Evolutionary conservation across 805 yeast species (phyloP).

Genomic region (Pichia exigua): DNA sequence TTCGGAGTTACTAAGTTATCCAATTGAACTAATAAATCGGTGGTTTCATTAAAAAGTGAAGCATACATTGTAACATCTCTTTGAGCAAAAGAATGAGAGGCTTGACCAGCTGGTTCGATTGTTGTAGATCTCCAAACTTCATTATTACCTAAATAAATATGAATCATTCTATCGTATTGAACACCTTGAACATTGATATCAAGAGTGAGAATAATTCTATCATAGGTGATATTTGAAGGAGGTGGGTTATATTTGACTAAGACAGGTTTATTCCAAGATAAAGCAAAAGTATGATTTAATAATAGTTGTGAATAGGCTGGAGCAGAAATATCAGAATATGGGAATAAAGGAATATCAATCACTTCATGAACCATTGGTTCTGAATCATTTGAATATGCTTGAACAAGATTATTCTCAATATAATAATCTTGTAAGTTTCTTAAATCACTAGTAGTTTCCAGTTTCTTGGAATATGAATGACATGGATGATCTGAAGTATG

Average conservation of each 20-base stretch:
- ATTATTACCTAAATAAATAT: slow-evolving; percentile 51
- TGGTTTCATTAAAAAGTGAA: slow-evolving; percentile 37
- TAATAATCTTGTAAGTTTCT: not conserved
- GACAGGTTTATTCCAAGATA: slow-evolving; percentile 55
- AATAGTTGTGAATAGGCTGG: slow-evolving; percentile 36
- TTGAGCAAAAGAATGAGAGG: slow-evolving; percentile 39
- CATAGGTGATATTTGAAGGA: slow-evolving; percentile 33
- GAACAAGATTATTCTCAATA: not conserved
- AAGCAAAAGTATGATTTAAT: slow-evolving; percentile 43
- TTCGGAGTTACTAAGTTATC: slow-evolving; percentile 52
- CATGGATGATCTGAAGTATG: not conserved
- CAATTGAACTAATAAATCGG: slow-evolving; percentile 47
- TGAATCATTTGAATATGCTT: not conserved
- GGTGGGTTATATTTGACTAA: slow-evolving; percentile 37
- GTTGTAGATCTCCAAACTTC: slow-evolving; percentile 84
- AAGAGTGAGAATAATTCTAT: slow-evolving; percentile 46
- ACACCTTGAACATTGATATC: slow-evolving; percentile 48
- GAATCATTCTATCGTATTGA: slow-evolving; percentile 60
- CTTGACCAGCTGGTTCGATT: slow-evolving; percentile 59
- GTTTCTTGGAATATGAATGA: not conserved
- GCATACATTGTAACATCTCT: slow-evolving; percentile 61
- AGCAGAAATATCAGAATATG: slow-evolving; percentile 15
- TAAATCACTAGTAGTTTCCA: not conserved
- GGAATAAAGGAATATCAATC: slow-evolving; percentile 25
- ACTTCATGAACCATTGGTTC: slow-evolving; percentile 19